A percentile compares a stretch with the other conserved stretches of the same genome.
These are phyloP conservation scores for Elongisporangium undulatum DNA, from an alignment of 352 stramenopile species.

Conservation along the genomic window DNA sequence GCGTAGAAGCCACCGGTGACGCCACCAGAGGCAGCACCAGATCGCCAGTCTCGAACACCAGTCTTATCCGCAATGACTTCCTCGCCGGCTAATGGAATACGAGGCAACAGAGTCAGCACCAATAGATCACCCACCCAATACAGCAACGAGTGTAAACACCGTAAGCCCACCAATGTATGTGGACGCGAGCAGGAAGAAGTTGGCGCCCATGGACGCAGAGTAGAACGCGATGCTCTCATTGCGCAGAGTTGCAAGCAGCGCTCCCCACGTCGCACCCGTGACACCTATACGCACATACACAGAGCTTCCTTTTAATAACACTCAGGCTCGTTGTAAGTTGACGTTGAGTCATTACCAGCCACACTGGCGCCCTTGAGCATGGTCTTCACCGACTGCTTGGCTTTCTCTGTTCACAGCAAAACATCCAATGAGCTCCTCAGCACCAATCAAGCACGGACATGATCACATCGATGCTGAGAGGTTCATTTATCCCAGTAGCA, in stretches of 20 bases:
- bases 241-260: conserved; percentile 53
- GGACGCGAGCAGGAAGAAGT: conserved; percentile 80
- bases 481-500: not conserved
- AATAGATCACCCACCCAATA: not conserved
- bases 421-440: not conserved
- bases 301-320: not conserved
- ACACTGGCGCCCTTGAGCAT: conserved; percentile 65
- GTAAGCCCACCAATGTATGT: conserved; percentile 67
- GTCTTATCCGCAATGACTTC: conserved; percentile 73
- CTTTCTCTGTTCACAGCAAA: conserved; percentile 34
- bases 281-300: conserved; percentile 17
- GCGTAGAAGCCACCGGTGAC: conserved; percentile 76
- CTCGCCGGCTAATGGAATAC: conserved; percentile 43
- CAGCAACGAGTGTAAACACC: not conserved
- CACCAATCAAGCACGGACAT: not conserved
- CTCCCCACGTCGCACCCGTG: conserved; percentile 51
- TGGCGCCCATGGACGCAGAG: conserved; percentile 76
- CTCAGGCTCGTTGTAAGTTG: not conserved
- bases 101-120: not conserved
- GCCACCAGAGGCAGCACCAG: conserved; percentile 42
- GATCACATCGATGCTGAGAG: conserved; percentile 10
- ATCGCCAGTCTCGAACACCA: conserved; percentile 57
- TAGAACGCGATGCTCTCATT: conserved; percentile 83
- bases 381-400: conserved; percentile 57
- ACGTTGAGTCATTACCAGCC: conserved; percentile 18